Conservation (phyloP, 2,329 filamentous ascomycete genomes). For the Pseudogymnoascus sp. region DNA sequence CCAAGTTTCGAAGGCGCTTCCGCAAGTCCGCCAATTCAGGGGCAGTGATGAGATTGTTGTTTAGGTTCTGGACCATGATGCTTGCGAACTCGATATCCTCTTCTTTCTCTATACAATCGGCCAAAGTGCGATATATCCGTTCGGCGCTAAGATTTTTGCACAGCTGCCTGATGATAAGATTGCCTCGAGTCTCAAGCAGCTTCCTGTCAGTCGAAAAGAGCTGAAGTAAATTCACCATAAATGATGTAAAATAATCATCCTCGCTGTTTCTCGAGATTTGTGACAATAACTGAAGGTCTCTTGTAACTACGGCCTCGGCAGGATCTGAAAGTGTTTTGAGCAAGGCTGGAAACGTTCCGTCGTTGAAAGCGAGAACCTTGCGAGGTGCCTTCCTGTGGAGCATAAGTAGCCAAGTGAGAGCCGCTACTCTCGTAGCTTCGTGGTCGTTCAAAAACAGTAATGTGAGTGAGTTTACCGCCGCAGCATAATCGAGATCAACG, state of each 20-base stretch:
- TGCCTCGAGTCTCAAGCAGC: constrained; percentile 84
- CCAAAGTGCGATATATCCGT: constrained; percentile 89
- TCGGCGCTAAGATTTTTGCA: constrained; percentile 91
- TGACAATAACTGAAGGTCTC: constrained; percentile 85
- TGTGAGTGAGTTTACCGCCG: constrained; percentile 87
- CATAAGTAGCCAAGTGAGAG: constrained; percentile 96
- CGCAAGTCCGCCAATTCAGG: constrained; percentile 87
- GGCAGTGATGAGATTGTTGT: constrained; percentile 97
- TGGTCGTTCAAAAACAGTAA: constrained; percentile 94
- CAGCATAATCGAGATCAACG: constrained; percentile 87
- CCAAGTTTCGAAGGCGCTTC: constrained; percentile 82
- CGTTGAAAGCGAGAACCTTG: constrained; percentile 91
- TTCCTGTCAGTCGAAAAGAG: constrained; percentile 92
- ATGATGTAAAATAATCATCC: constrained; percentile 94
- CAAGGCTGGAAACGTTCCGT: constrained; percentile 91
- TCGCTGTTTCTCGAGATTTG: constrained; percentile 96
- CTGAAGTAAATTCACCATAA: constrained; percentile 95
- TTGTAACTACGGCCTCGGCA: constrained; percentile 89
- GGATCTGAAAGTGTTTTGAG: constrained; percentile 95
- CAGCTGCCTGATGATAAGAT: constrained; percentile 91
- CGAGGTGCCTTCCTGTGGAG: constrained; percentile 89
- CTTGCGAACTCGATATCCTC: constrained; percentile 98
- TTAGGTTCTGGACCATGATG: constrained; percentile 98
- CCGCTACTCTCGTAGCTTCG: constrained; percentile 89
- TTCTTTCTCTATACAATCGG: constrained; percentile 94